phyloP scores from a whole-genome alignment of 345 rosid genomes.

The Hevea brasiliensis region DNA sequence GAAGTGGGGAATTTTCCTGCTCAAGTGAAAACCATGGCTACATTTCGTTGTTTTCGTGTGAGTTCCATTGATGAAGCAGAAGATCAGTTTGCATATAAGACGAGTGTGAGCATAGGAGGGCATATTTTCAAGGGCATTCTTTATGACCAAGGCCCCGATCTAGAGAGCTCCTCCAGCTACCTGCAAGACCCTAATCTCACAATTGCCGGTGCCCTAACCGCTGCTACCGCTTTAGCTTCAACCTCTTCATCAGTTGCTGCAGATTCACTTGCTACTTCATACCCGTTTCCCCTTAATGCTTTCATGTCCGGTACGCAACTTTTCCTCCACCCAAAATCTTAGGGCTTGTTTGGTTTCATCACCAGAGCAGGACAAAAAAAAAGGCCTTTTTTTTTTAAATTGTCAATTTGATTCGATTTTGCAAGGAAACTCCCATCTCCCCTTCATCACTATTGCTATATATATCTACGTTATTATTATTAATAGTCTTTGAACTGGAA shows the following conservation, averaged over 20 bases:
- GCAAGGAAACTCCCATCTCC: too few species aligned
- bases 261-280: neutral
- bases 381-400: too few species aligned
- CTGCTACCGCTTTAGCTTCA: neutral
- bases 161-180: conserved; percentile 24
- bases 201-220: conserved; percentile 19
- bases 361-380: too few species aligned
- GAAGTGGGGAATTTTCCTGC: conserved; percentile 43
- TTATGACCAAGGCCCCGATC: conserved; percentile 67
- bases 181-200: neutral
- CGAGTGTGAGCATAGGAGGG: conserved; percentile 48
- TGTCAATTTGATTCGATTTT: too few species aligned
- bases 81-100: conserved; percentile 47
- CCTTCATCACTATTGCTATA: too few species aligned
- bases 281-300: conserved; percentile 28
- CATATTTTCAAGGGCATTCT: conserved; percentile 54
- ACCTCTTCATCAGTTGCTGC: conserved; percentile 17
- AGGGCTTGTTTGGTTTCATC: neutral
- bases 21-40: conserved; percentile 44
- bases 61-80: conserved; percentile 40
- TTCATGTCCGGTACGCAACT: conserved; percentile 34
- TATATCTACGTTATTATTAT: too few species aligned
- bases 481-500: too few species aligned
- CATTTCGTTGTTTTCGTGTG: conserved; percentile 47
- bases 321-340: conserved; percentile 30